Evolutionary conservation across 2,329 filamentous ascomycete genomes (phyloP).

Genomic region (Epichloe typhina): DNA sequence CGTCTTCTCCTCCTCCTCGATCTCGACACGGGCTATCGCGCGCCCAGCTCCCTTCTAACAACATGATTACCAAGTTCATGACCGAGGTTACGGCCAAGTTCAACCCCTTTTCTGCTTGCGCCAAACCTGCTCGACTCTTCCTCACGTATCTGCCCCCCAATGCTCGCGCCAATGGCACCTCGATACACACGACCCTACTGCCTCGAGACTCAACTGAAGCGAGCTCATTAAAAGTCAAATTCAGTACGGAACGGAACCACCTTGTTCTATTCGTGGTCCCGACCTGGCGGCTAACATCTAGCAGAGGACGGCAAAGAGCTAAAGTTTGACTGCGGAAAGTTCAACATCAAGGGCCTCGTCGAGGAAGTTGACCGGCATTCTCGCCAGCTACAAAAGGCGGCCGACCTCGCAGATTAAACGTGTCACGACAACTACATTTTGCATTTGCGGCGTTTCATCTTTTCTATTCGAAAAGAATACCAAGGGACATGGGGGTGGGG

Average conservation of each 20-base stretch:
- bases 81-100: conserved; percentile 77
- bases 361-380: conserved; percentile 89
- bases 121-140: conserved; percentile 77
- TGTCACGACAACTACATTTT: conserved; percentile 11
- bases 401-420: conserved; percentile 50
- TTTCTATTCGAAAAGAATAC: background rate
- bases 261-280: background rate
- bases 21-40: background rate
- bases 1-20: background rate
- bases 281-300: conserved; percentile 11
- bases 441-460: conserved; percentile 21
- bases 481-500: background rate
- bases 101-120: conserved; percentile 74
- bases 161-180: conserved; percentile 59
- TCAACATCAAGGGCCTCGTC: conserved; percentile 74
- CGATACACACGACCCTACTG: conserved; percentile 65
- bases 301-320: conserved; percentile 88
- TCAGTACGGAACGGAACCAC: conserved; percentile 53
- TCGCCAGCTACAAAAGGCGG: conserved; percentile 64
- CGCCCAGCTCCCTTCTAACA: conserved; percentile 13
- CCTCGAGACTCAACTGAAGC: conserved; percentile 55
- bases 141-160: conserved; percentile 72
- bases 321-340: conserved; percentile 64
- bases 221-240: conserved; percentile 63
- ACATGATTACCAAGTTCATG: conserved; percentile 77